These are phyloP conservation scores for Yarrowia hollandica DNA, from an alignment of 805 yeast species.

Conservation along the genomic window DNA sequence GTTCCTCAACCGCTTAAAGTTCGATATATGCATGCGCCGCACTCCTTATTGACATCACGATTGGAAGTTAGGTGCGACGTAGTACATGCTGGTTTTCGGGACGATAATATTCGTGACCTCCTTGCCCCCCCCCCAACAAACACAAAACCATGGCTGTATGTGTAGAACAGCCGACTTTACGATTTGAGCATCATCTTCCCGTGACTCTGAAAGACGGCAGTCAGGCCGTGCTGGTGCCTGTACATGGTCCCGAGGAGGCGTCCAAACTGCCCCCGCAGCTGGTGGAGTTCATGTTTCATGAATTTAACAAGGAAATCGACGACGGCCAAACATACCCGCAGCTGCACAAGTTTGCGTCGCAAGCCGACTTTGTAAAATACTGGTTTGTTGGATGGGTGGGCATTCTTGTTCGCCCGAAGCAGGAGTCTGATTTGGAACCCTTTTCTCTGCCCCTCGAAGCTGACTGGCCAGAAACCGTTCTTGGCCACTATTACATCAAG, in stretches of 20 bases:
- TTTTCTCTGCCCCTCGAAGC: too few species aligned
- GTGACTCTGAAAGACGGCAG: constrained; percentile 13
- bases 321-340: constrained; percentile 86
- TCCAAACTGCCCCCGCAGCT: constrained; percentile 68
- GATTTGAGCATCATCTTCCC: not conserved
- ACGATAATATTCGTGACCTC: too few species aligned
- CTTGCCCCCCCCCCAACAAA: too few species aligned
- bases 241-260: not conserved
- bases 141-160: not conserved
- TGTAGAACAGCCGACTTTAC: not conserved
- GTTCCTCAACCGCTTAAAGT: too few species aligned
- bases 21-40: not conserved
- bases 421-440: too few species aligned
- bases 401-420: constrained; percentile 67
- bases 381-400: constrained; percentile 86
- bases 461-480: constrained; percentile 94
- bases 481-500: constrained; percentile 81
- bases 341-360: constrained; percentile 65
- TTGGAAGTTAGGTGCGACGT: constrained; percentile 19
- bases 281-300: constrained; percentile 79
- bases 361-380: constrained; percentile 73
- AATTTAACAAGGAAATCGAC: constrained; percentile 87
- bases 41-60: not conserved
- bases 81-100: too few species aligned
- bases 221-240: not conserved